Evolutionary conservation across 805 yeast genomes (phyloP).

Genomic region (Nakazawaea populi): DNA sequence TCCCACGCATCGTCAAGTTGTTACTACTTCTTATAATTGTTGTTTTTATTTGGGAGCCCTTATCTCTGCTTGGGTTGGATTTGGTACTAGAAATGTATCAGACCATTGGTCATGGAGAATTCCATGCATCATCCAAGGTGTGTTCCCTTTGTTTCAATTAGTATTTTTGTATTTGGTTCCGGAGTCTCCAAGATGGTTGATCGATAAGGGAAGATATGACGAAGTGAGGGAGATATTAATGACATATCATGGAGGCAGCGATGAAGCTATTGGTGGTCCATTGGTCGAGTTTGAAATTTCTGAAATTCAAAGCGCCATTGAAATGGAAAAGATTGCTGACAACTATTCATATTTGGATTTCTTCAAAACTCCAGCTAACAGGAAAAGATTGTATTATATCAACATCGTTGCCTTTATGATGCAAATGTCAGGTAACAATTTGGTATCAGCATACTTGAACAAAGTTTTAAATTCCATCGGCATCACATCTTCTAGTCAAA

Average conservation of each 20-base stretch:
- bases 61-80: slow-evolving; percentile 41
- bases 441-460: slow-evolving; percentile 38
- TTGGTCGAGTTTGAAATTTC: slow-evolving; percentile 29
- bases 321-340: slow-evolving; percentile 26
- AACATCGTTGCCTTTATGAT: slow-evolving; percentile 25
- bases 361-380: slow-evolving; percentile 26
- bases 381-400: slow-evolving; percentile 31
- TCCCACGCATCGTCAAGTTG: slow-evolving; percentile 37
- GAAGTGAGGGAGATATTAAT: slow-evolving; percentile 40
- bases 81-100: slow-evolving; percentile 28
- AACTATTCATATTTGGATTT: slow-evolving; percentile 30
- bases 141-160: slow-evolving; percentile 37
- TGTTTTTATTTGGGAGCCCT: slow-evolving; percentile 45
- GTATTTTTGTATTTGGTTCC: slow-evolving; percentile 35
- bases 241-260: slow-evolving; percentile 31
- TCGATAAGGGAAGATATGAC: slow-evolving; percentile 42
- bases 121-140: slow-evolving; percentile 46
- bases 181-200: slow-evolving; percentile 72
- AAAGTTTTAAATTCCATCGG: slow-evolving; percentile 49
- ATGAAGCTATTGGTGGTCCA: slow-evolving; percentile 18
- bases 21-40: slow-evolving; percentile 41
- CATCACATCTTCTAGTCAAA: slow-evolving; percentile 36
- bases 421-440: slow-evolving; percentile 40
- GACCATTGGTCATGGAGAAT: slow-evolving; percentile 45
- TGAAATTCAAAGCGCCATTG: slow-evolving; percentile 31